phyloP scores from a whole-genome alignment of 2,329 filamentous ascomycete genomes.

The Pseudogymnoascus sp. region DNA sequence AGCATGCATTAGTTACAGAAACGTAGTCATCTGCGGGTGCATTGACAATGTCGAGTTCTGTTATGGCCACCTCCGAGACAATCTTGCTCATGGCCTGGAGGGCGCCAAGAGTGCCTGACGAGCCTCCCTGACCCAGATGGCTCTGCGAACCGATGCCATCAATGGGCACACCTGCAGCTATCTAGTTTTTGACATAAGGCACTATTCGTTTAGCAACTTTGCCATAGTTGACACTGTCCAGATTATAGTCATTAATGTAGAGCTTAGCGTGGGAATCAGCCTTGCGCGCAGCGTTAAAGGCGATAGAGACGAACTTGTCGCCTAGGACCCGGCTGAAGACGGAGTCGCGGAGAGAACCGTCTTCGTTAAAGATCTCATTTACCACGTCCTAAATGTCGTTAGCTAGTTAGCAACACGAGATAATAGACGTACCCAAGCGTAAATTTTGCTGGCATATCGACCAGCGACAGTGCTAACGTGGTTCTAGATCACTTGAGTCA shows the following conservation, averaged over 20 bases:
- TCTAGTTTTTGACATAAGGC: conserved; percentile 42
- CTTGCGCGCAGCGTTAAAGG: conserved; percentile 54
- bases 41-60: conserved; percentile 51
- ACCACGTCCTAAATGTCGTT: conserved; percentile 41
- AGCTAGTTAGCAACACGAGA: no score
- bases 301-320: conserved; percentile 59
- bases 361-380: conserved; percentile 54
- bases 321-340: conserved; percentile 64
- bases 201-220: conserved; percentile 47
- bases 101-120: conserved; percentile 14
- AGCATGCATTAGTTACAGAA: conserved; percentile 21
- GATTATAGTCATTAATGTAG: conserved; percentile 66
- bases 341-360: conserved; percentile 41
- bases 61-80: conserved; percentile 50
- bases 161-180: conserved; percentile 50
- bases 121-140: conserved; percentile 16
- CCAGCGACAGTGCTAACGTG: conserved; percentile 52
- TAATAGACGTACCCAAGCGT: conserved; percentile 36
- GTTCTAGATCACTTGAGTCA: conserved; percentile 50
- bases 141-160: conserved; percentile 47
- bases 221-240: conserved; percentile 49
- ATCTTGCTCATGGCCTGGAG: conserved; percentile 36
- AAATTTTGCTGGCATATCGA: conserved; percentile 57
- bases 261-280: conserved; percentile 59
- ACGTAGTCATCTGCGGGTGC: conserved; percentile 35